Evolutionary conservation across 2,329 filamentous ascomycete genomes (phyloP).

Genomic region (Venturiaceae sp.): DNA sequence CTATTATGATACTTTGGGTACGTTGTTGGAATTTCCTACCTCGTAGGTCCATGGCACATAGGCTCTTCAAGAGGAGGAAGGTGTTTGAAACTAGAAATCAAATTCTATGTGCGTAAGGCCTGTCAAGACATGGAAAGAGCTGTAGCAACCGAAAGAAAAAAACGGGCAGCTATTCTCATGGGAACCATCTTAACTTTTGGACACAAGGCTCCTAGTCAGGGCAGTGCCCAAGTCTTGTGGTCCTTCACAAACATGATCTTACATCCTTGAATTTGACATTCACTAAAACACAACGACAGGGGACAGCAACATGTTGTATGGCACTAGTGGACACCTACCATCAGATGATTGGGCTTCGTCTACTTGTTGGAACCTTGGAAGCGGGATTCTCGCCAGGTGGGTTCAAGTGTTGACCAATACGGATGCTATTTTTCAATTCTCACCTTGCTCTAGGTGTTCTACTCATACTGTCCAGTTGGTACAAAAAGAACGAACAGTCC

Average conservation of each 20-base stretch:
- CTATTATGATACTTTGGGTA: conserved; percentile 3
- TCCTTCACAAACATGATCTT: too few species aligned
- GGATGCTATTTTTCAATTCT: too few species aligned
- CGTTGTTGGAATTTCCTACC: background rate
- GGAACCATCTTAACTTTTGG: too few species aligned
- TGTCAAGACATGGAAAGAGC: too few species aligned
- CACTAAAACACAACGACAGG: conserved; percentile 41
- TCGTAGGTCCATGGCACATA: background rate
- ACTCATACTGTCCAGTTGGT: conserved; percentile 48
- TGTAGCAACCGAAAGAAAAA: too few species aligned
- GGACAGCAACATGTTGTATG: conserved; percentile 40
- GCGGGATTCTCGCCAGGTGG: conserved; percentile 45
- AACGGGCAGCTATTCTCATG: too few species aligned
- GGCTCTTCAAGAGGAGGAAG: too few species aligned
- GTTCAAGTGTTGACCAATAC: too few species aligned
- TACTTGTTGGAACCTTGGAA: conserved; percentile 46
- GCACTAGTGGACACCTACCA: conserved; percentile 36
- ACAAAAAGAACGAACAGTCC: conserved; percentile 40
- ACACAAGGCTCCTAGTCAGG: too few species aligned
- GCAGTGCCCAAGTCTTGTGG: too few species aligned
- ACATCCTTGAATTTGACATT: too few species aligned
- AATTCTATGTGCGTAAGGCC: too few species aligned
- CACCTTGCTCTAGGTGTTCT: conserved; percentile 40
- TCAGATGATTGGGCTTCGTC: conserved; percentile 41
- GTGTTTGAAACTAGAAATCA: background rate